Conservation (phyloP, 2,329 filamentous ascomycete species). For the Biscogniauxia mediterranea region DNA sequence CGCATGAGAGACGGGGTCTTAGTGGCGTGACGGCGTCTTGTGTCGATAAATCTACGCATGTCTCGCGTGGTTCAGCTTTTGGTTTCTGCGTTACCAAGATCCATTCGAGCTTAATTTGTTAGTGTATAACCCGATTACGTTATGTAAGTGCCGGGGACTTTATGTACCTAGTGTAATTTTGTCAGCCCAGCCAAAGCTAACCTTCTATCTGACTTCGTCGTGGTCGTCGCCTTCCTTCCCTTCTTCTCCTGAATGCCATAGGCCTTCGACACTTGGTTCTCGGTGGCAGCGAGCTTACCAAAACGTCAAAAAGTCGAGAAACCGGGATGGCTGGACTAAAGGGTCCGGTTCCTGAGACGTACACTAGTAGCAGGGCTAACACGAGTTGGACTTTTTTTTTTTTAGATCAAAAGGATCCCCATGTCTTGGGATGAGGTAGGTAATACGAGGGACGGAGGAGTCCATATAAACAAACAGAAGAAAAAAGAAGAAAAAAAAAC, state of each 20-base stretch:
- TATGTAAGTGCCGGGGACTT: background rate
- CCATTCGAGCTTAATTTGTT: background rate
- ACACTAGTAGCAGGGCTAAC: background rate
- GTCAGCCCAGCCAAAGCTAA: too few relatives aligned
- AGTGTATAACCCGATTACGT: background rate
- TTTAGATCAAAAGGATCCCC: background rate
- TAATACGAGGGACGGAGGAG: background rate
- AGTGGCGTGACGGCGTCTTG: background rate
- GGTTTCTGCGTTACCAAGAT: background rate
- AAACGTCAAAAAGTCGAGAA: constrained; percentile 9
- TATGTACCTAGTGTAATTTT: too few relatives aligned
- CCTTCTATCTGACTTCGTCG: too few relatives aligned
- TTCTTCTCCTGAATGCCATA: background rate
- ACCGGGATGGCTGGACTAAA: constrained; percentile 7
- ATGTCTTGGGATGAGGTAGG: background rate
- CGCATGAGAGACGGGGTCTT: background rate
- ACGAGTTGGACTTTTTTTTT: background rate
- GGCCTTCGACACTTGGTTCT: background rate
- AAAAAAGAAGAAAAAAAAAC: background rate
- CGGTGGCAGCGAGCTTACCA: constrained; percentile 1
- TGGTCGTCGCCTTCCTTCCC: background rate
- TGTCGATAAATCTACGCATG: background rate
- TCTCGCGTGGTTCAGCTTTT: background rate
- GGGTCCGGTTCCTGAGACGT: background rate
- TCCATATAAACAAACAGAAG: too few relatives aligned